Conservation (phyloP, 2,329 filamentous ascomycete species). For the Arthrobotrys sinensis region DNA sequence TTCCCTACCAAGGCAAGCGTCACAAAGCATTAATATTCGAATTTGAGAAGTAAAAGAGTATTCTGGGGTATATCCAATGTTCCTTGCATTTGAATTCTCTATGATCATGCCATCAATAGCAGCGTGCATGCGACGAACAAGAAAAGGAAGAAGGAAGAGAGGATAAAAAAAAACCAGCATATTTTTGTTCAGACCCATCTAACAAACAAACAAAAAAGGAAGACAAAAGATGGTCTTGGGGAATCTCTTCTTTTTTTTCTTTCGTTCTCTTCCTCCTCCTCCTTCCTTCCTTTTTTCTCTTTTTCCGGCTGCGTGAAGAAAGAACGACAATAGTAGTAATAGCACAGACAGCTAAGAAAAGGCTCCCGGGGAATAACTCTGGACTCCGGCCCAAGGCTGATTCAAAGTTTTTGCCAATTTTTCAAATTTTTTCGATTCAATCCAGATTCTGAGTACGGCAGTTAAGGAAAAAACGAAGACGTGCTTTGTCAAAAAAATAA, state of each 20-base stretch:
- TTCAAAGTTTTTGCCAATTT: constrained; percentile 27
- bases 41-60: not conserved
- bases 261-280: not conserved
- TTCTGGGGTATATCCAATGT: constrained; percentile 24
- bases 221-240: constrained; percentile 13
- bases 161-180: constrained; percentile 10
- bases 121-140: not conserved
- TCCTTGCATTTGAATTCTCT: constrained; percentile 37
- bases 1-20: too few relatives aligned
- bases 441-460: constrained; percentile 26
- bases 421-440: constrained; percentile 35
- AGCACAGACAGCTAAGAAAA: constrained; percentile 24
- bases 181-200: not conserved
- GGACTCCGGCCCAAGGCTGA: constrained; percentile 32
- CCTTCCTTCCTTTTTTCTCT: not conserved
- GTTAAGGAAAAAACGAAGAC: constrained; percentile 11
- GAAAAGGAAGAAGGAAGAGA: not conserved
- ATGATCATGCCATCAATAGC: constrained; percentile 30
- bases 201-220: constrained; percentile 2
- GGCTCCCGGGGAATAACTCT: constrained; percentile 26
- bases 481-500: not conserved
- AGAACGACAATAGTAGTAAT: constrained; percentile 21
- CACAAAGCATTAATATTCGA: too few relatives aligned
- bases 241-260: constrained; percentile 13
- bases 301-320: not conserved